Evolutionary conservation across 129 eudicot species (phyloP), one percentile per base, ranked within the genome.

Genomic region (Cynara cardunculus): DNA sequence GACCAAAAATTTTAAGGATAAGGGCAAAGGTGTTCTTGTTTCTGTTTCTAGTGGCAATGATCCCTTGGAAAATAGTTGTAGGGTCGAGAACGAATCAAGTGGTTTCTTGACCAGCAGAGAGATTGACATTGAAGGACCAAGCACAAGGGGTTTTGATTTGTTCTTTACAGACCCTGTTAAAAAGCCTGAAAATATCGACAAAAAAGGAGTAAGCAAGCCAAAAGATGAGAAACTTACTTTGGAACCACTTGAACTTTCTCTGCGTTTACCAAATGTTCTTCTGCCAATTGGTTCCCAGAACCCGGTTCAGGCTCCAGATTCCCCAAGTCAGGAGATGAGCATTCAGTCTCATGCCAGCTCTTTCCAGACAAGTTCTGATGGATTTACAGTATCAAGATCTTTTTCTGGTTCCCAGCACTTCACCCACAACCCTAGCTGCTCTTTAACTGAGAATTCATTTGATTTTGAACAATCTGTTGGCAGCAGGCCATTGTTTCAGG

Each of bases 401-500:
- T 95, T 90, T 68, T 95, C 99, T 4, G 99, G 97, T 67, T 95
- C 99, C 21, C 97, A 90, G 66, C 89, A 87, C 75, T 89, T 81
- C 76, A 86, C 87, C 35, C 98, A 94, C 85, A 96, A 96, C 69
- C 99, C 98, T 69, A 96, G 99, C 87, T 96, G 99, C 75, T 96
- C 99, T 10, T 69, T 96, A 44, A 93, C 94, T 1, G 93, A 96
- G 30, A 87, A 86, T 77, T 83, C 93, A 44, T 69, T 86, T 77
- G 99, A 96, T 74, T 89, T 73, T 83, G 99, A 96, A 83, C 78
- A 96, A 86, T 96, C 99, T 34, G 99, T 96, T 79, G 85, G 85
- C 18, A 96, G 99, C 80, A 92, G 92, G 22, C 99, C 99, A 14
- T 32, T 96, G 46, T 96, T 96, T 88, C 89, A 91, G 81, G 97